Evolutionary conservation across 1,139 yeast genomes (phyloP).

Genomic region (Taphrina pruni): DNA sequence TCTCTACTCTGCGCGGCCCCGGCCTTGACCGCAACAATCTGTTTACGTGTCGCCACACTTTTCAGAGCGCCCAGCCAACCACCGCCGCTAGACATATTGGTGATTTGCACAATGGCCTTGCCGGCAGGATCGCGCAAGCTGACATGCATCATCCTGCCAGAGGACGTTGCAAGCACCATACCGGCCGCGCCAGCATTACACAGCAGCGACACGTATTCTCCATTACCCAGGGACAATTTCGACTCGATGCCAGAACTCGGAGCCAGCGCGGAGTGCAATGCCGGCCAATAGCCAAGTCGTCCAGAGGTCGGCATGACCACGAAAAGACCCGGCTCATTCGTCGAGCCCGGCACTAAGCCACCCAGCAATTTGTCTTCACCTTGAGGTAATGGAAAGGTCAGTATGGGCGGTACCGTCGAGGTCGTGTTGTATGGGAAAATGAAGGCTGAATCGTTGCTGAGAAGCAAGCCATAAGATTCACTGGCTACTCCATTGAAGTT

Average conservation of each 20-base stretch:
- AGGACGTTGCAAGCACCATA: conserved; percentile 70
- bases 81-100: conserved; percentile 46
- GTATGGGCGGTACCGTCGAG: conserved; percentile 64
- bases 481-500: conserved; percentile 35
- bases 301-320: conserved; percentile 60
- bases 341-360: conserved; percentile 70
- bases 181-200: conserved; percentile 60
- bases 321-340: conserved; percentile 72
- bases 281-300: conserved; percentile 35
- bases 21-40: conserved; percentile 65
- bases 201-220: conserved; percentile 18
- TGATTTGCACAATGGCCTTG: conserved; percentile 55
- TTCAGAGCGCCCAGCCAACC: conserved; percentile 44
- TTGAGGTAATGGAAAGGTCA: conserved; percentile 54
- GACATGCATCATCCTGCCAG: conserved; percentile 68
- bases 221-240: conserved; percentile 14
- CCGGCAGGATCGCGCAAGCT: conserved; percentile 73
- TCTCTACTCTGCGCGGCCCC: conserved; percentile 65
- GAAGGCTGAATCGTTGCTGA: conserved; percentile 52
- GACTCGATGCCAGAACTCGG: conserved; percentile 35
- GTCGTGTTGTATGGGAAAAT: conserved; percentile 75
- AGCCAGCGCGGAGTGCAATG: conserved; percentile 33
- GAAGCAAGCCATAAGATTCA: conserved; percentile 37
- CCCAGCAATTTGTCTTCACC: conserved; percentile 56
- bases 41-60: conserved; percentile 52